Base-by-base conservation (phyloP, 1,284 basidiomycete genomes). In the Cutaneotrichosporon sp. region DNA sequence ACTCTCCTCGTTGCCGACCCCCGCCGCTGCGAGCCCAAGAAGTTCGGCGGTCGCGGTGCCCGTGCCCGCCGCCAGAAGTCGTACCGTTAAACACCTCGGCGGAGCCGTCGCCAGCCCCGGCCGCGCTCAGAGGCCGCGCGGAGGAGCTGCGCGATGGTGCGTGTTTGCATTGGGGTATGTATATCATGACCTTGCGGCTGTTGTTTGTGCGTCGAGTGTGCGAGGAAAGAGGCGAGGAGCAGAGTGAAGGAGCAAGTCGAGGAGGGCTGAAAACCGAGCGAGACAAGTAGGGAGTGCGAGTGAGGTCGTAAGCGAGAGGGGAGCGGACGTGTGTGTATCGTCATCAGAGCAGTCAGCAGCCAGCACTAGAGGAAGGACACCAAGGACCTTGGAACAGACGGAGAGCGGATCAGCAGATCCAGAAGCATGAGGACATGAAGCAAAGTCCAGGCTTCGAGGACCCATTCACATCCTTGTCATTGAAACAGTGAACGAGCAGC, bases 1-100 rank as follows among this genome's bases (percentile, higher is more conserved):
- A 89, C 91, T 63, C 85, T 98, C 69, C 85, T 99, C 79, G 97
- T 99, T 76, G 94, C 97, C 72, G 97, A 99, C 85, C 97, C 97
- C 76, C 90, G 95, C 83, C 90, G 95, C 85, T 92, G 91, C 90
- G 96, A 99, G 84, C 96, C 96, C 78, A 98, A 98, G 90, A 99
- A 97, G 81, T 96, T 97, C 81, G 93, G 93, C 87, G 93, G 93
- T 85, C 86, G 85, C 80, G 93, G 93, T 89, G 93, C 93, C 72
- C 91, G 92, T 87, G 91, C 92, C 69, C 90, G 92, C 85, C 89
- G 92, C 84, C 92, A 96, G 85, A 95, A 95, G 83, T 93, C 91
- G 87, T 94, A 94, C 87, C 91, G 91, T 86, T 94, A 87, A 90
- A 82, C 77, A 63, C 46, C 64, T 64, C 64, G 56, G 34, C n/a